A percentile compares a stretch with the other conserved stretches of the same genome.
phyloP scores from a whole-genome alignment of 345 rosid species.

The Jatropha curcas region DNA sequence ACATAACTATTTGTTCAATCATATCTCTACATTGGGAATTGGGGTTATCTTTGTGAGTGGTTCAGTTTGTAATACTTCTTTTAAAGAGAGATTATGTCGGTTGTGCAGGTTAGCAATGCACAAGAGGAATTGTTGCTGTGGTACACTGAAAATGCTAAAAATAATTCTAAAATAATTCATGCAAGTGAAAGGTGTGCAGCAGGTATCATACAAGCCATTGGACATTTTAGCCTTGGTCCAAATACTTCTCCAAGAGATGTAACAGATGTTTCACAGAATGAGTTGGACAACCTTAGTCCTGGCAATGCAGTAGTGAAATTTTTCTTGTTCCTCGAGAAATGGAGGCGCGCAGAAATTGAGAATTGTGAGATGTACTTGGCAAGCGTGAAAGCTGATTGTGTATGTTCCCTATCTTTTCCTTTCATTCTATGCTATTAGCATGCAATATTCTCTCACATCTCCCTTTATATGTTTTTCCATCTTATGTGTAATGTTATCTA shows the following conservation, averaged over 20 bases:
- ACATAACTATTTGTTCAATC: background rate
- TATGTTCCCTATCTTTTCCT: constrained; percentile 41
- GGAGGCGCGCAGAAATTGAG: constrained; percentile 91
- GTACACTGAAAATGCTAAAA: constrained; percentile 84
- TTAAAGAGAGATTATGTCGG: background rate
- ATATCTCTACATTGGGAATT: background rate
- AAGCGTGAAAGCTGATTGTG: constrained; percentile 65
- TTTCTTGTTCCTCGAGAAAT: constrained; percentile 76
- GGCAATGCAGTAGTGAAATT: constrained; percentile 66
- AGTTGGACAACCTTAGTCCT: constrained; percentile 42
- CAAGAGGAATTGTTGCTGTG: constrained; percentile 96
- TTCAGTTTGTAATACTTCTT: background rate
- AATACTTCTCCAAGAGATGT: constrained; percentile 83
- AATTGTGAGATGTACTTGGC: constrained; percentile 62
- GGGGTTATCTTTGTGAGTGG: constrained; percentile 6
- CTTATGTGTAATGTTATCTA: background rate
- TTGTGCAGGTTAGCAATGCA: constrained; percentile 83
- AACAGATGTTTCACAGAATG: constrained; percentile 41
- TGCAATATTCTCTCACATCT: background rate
- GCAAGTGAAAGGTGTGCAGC: constrained; percentile 88
- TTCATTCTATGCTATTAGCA: background rate
- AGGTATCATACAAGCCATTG: constrained; percentile 90
- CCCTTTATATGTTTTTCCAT: background rate
- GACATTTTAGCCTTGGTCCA: constrained; percentile 87
- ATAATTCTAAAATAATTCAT: constrained; percentile 76